phyloP scores from a whole-genome alignment of 805 yeast species.

The Pichia sporocuriosa region DNA sequence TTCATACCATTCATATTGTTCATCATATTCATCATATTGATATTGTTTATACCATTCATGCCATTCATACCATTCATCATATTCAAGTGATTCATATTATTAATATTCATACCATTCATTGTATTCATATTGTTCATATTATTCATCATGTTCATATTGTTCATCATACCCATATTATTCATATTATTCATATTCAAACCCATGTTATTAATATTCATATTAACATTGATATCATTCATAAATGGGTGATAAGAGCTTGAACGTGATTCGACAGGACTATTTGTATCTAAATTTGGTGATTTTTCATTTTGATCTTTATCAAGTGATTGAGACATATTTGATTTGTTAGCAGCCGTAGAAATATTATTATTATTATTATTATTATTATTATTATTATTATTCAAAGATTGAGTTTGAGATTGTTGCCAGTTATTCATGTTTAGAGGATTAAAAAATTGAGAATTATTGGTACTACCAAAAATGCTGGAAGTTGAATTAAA shows the following conservation, averaged over 20 bases:
- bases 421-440: too few relatives aligned
- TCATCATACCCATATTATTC: background rate
- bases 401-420: background rate
- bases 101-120: background rate
- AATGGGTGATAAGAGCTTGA: too few relatives aligned
- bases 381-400: background rate
- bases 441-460: slow-evolving; percentile 1
- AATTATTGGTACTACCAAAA: slow-evolving; percentile 10
- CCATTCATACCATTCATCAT: background rate
- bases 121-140: background rate
- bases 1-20: background rate
- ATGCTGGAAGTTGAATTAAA: slow-evolving; percentile 16
- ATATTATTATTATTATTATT: background rate
- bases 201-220: background rate
- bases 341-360: background rate
- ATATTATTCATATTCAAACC: background rate
- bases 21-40: background rate
- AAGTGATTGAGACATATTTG: too few relatives aligned
- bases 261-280: slow-evolving; percentile 6
- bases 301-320: too few relatives aligned
- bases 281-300: background rate
- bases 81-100: background rate
- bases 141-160: too few relatives aligned
- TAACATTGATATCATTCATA: too few relatives aligned
- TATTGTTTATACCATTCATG: background rate